These are phyloP conservation scores for Truncatella angustata DNA, from an alignment of 2,329 filamentous ascomycete species.

Conservation along the genomic window DNA sequence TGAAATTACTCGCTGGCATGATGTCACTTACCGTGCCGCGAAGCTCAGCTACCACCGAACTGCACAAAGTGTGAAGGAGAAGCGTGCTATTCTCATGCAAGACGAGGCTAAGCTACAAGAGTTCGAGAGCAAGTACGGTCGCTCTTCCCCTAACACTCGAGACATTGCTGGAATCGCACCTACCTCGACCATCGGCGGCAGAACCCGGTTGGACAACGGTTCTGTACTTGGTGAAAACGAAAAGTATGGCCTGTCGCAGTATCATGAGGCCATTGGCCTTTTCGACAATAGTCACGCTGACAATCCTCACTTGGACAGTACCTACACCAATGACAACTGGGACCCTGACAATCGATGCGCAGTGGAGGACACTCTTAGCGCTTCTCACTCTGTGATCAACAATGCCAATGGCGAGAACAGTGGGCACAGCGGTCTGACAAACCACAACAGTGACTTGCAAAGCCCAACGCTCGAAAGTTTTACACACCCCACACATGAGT, in stretches of 20 bases:
- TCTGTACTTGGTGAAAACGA: no score
- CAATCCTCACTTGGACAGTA: no score
- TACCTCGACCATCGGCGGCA: not conserved
- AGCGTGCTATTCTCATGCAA: not conserved
- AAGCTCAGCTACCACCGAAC: constrained; percentile 9
- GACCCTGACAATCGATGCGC: no score
- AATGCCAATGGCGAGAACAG: no score
- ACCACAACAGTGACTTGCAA: no score
- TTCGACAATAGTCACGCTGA: no score
- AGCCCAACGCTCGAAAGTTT: not conserved
- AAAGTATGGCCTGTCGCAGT: no score
- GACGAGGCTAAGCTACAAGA: not conserved
- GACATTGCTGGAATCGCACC: not conserved
- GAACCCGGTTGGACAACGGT: not conserved
- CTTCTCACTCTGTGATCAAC: no score
- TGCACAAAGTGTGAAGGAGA: not conserved
- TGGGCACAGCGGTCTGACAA: no score
- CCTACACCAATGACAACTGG: no score
- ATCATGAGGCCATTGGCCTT: no score
- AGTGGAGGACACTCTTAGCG: no score
- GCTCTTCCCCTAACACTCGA: not conserved
- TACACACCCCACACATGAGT: not conserved
- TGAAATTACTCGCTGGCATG: constrained; percentile 15
- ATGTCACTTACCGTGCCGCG: constrained; percentile 8
- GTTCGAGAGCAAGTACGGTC: not conserved